phyloP scores from a whole-genome alignment of 2,329 filamentous ascomycete genomes.

The Sporothrix globosa region DNA sequence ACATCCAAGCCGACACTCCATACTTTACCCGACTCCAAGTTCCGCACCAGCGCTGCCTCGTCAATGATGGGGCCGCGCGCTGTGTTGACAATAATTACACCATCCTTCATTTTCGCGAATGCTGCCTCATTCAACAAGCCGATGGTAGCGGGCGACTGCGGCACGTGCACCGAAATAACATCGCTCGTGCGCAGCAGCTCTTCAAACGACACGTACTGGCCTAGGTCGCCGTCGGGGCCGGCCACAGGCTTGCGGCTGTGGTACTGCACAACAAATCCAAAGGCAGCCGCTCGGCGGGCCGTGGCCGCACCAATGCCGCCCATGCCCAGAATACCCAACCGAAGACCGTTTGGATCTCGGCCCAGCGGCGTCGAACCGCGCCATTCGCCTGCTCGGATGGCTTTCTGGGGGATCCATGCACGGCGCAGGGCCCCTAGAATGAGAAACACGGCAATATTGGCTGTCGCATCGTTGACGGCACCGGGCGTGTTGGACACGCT shows the following conservation, averaged over 20 bases:
- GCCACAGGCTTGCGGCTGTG: slow-evolving; percentile 58
- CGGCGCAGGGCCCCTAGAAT: slow-evolving; percentile 69
- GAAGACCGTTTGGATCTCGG: slow-evolving; percentile 69
- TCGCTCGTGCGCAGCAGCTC: slow-evolving; percentile 52
- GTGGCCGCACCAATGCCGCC: slow-evolving; percentile 55
- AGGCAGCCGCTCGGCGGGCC: slow-evolving; percentile 45
- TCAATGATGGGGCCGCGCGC: slow-evolving; percentile 61
- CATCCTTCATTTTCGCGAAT: slow-evolving; percentile 59
- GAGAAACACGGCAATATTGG: slow-evolving; percentile 70
- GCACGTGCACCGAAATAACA: slow-evolving; percentile 56
- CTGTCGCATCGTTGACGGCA: slow-evolving; percentile 70
- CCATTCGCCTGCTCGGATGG: slow-evolving; percentile 42
- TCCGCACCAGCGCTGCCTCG: slow-evolving; percentile 57
- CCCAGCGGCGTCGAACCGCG: slow-evolving; percentile 51
- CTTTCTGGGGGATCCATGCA: slow-evolving; percentile 53
- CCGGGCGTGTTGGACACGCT: slow-evolving; percentile 69
- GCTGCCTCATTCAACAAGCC: slow-evolving; percentile 56
- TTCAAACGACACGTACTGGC: slow-evolving; percentile 38
- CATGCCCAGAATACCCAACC: slow-evolving; percentile 60
- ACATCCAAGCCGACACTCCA: slow-evolving; percentile 60
- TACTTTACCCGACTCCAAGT: slow-evolving; percentile 58
- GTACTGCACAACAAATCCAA: slow-evolving; percentile 62
- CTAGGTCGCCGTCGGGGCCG: slow-evolving; percentile 48
- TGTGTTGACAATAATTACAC: slow-evolving; percentile 61
- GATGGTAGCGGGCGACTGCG: slow-evolving; percentile 45